A percentile compares a stretch with the other conserved stretches of the same genome.
Conservation (phyloP, 2,329 filamentous ascomycete species). For the Penicillium griseofulvum region DNA sequence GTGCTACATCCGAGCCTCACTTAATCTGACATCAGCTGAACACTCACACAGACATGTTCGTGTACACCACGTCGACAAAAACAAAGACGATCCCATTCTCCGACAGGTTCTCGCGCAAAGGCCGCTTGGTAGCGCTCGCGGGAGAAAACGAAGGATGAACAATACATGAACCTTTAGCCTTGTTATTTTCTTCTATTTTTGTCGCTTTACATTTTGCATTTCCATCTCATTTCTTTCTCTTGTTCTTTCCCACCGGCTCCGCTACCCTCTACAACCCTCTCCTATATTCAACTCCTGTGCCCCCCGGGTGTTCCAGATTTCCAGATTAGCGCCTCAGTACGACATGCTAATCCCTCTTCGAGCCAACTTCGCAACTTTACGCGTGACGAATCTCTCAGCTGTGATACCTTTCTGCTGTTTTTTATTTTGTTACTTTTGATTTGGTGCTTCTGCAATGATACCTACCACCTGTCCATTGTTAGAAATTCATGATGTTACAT, state of each 20-base stretch:
- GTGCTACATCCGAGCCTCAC: constrained; percentile 26
- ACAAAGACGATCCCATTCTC: constrained; percentile 78
- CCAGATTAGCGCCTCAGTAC: constrained; percentile 6
- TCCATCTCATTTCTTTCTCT: neutral
- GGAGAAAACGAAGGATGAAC: constrained; percentile 64
- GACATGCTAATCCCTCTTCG: neutral
- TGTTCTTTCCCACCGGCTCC: neutral
- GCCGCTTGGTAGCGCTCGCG: constrained; percentile 77
- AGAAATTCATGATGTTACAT: constrained; percentile 26
- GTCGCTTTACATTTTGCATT: neutral
- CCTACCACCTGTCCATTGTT: constrained; percentile 28
- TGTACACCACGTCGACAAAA: constrained; percentile 85
- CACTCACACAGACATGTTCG: constrained; percentile 71
- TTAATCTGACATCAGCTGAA: constrained; percentile 1
- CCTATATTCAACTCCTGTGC: neutral
- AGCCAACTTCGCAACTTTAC: constrained; percentile 11
- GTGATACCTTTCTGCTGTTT: constrained; percentile 20
- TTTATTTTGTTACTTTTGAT: constrained; percentile 1
- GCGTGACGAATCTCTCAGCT: constrained; percentile 20
- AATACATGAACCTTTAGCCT: constrained; percentile 3
- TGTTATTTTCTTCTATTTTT: neutral
- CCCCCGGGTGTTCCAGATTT: constrained; percentile 4
- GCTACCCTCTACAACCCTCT: neutral
- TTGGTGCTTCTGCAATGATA: constrained; percentile 22
- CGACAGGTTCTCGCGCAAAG: constrained; percentile 83